A percentile compares a stretch with the other conserved stretches of the same genome.
Conservation (phyloP, 495 filamentous ascomycete species). For the Aeminium ludgeri region DNA sequence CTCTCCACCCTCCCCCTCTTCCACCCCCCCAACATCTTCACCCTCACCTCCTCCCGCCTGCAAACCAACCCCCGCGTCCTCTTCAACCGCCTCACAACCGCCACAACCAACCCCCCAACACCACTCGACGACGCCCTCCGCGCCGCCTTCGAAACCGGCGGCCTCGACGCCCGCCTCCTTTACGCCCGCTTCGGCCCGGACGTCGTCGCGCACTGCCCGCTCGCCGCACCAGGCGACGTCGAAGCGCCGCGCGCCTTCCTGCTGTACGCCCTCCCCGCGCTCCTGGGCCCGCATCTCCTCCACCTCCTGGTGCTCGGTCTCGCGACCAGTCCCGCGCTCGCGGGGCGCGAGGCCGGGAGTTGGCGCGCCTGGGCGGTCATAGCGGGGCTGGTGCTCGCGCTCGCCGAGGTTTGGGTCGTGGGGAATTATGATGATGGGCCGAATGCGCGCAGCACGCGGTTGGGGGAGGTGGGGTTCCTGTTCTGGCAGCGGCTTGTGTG, state of each 20-base stretch:
- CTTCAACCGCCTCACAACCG: conserved; percentile 66
- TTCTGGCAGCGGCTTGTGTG: conserved; percentile 48
- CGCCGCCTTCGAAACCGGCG: conserved; percentile 26
- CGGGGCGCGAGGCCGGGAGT: conserved; percentile 37
- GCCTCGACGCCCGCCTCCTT: conserved; percentile 53
- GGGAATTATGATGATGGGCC: conserved; percentile 41
- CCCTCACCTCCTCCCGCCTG: conserved; percentile 56
- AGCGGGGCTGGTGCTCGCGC: conserved; percentile 39
- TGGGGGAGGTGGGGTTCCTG: conserved; percentile 44
- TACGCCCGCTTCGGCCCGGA: conserved; percentile 72
- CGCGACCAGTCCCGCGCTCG: conserved; percentile 38
- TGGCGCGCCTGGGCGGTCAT: conserved; percentile 61
- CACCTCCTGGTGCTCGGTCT: conserved; percentile 55
- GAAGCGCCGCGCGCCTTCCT: conserved; percentile 41
- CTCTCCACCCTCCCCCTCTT: conserved; percentile 54
- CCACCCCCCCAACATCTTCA: conserved; percentile 68
- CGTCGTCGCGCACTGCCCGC: conserved; percentile 53
- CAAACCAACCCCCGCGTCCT: conserved; percentile 73
- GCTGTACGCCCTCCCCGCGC: conserved; percentile 60
- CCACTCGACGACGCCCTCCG: conserved; percentile 33
- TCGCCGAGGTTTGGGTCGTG: conserved; percentile 45
- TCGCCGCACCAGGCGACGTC: conserved; percentile 61
- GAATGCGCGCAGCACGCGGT: conserved; percentile 40
- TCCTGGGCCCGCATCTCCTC: conserved; percentile 59
- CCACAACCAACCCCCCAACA: conserved; percentile 46